Conservation (phyloP, 495 filamentous ascomycete genomes). For the Daldinia bambusicola region DNA sequence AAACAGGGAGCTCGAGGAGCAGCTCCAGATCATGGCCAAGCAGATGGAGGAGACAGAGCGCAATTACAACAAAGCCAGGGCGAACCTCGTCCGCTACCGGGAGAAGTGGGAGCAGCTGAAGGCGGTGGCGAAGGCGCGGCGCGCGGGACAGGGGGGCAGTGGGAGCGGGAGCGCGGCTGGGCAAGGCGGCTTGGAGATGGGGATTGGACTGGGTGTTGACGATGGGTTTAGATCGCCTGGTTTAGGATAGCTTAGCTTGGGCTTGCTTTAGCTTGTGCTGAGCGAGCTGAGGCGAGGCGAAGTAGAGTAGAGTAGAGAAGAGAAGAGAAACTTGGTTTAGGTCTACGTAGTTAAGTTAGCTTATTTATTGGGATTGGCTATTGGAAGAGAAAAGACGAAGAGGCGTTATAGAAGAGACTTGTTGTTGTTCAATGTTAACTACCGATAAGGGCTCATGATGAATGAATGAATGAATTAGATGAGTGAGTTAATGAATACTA, state of each 20-base stretch:
- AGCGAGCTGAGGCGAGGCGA: not conserved
- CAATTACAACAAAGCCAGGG: conserved; percentile 76
- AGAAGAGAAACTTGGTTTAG: not conserved
- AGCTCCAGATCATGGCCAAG: conserved; percentile 58
- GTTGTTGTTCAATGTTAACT: not conserved
- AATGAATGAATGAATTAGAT: not conserved
- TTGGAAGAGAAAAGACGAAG: not conserved
- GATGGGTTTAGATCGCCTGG: conserved; percentile 38
- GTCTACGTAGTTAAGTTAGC: not conserved
- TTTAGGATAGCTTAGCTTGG: conserved; percentile 8
- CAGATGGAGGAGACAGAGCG: conserved; percentile 67
- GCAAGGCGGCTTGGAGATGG: conserved; percentile 22
- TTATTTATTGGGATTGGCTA: too few species aligned
- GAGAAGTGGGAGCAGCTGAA: conserved; percentile 88
- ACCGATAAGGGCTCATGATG: not conserved
- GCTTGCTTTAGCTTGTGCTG: too few species aligned
- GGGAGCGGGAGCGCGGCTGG: conserved; percentile 47
- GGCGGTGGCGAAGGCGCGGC: conserved; percentile 76
- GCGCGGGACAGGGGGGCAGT: conserved; percentile 48
- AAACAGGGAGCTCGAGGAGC: conserved; percentile 69
- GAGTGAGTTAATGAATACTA: too few species aligned
- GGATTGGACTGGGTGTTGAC: conserved; percentile 7
- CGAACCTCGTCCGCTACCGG: conserved; percentile 73
- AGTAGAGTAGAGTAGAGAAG: not conserved
- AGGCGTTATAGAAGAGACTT: not conserved